Evolutionary conservation across 768 basidiomycete genomes (phyloP).

Genomic region (Pleurotus cornucopiae): DNA sequence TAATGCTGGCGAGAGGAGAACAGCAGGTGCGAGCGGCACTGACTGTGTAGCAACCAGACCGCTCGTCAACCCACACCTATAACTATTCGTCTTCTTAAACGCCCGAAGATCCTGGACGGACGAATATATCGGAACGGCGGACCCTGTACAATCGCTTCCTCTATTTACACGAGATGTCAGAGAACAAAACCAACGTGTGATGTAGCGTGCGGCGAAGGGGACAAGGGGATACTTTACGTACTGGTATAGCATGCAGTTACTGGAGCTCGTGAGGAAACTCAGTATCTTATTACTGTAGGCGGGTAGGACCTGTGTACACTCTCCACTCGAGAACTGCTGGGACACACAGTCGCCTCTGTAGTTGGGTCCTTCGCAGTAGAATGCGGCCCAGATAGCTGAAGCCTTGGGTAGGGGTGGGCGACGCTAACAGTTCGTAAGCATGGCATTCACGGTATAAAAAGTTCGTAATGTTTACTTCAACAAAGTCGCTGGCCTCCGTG

Average conservation of each 20-base stretch:
- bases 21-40: no score
- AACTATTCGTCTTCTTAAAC: background rate
- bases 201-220: no score
- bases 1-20: no score
- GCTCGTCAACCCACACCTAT: background rate
- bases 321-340: background rate
- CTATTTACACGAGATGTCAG: background rate
- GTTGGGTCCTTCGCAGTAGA: constrained; percentile 2
- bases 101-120: constrained; percentile 1
- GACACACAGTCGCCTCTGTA: background rate
- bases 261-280: constrained; percentile 1
- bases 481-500: no score
- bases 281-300: background rate
- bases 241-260: background rate
- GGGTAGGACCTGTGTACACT: background rate
- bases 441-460: no score
- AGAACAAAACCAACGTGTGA: background rate
- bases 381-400: background rate
- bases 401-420: no score
- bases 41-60: no score
- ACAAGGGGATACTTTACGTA: background rate
- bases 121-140: constrained; percentile 1
- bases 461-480: no score
- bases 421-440: no score
- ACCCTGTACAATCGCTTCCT: background rate